A percentile compares a stretch with the other conserved stretches of the same genome.
Evolutionary conservation across 164 flowering plant species (phyloP).

Genomic region (Magnolia sinica): DNA sequence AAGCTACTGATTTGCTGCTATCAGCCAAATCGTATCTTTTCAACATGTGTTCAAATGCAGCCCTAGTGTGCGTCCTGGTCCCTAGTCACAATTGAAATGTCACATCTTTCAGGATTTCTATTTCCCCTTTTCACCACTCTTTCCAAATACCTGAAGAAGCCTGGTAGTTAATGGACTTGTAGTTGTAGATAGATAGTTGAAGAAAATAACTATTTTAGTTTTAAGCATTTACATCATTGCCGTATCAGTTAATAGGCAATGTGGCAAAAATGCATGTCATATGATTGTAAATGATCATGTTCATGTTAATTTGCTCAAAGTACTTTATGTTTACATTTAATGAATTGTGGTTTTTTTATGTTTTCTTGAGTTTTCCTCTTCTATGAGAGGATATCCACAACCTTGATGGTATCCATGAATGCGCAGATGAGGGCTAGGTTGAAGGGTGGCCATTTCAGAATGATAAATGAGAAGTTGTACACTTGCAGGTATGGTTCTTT

Average conservation of each 20-base stretch:
- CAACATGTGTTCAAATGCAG: too few species aligned
- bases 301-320: background rate
- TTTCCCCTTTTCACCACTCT: background rate
- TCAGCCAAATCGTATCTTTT: too few species aligned
- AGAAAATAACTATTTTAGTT: too few species aligned
- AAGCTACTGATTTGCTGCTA: too few species aligned
- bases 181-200: background rate
- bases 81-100: too few species aligned
- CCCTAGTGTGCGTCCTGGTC: too few species aligned
- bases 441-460: constrained; percentile 87
- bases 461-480: constrained; percentile 93
- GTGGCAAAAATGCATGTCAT: background rate
- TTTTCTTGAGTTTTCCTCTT: background rate
- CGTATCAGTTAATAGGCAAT: too few species aligned
- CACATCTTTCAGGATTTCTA: too few species aligned
- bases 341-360: background rate
- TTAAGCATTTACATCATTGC: too few species aligned
- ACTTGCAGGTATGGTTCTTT: constrained; percentile 64
- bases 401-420: background rate
- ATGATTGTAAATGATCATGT: background rate
- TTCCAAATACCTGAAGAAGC: background rate
- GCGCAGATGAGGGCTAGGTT: constrained; percentile 77
- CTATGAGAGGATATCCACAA: background rate
- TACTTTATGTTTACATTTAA: background rate
- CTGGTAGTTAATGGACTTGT: background rate